These are phyloP conservation scores for Xylaria sp. DNA, from an alignment of 2,329 filamentous ascomycete genomes.

Conservation along the genomic window DNA sequence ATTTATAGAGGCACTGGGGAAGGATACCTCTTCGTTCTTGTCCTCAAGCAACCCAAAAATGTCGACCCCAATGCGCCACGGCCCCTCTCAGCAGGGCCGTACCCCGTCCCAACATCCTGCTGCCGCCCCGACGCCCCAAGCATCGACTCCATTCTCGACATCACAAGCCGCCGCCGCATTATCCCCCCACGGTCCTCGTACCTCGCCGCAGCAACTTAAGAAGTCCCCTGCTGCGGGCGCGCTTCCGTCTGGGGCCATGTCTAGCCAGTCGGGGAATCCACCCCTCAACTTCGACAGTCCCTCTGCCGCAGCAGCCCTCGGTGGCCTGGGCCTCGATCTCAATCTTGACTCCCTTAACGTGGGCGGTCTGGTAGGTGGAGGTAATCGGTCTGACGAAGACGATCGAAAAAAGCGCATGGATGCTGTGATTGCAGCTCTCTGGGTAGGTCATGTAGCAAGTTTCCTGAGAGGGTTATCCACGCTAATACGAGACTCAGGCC, in stretches of 20 bases:
- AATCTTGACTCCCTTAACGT: constrained; percentile 58
- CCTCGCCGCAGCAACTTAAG: constrained; percentile 69
- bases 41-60: constrained; percentile 29
- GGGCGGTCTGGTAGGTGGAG: constrained; percentile 51
- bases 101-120: constrained; percentile 56
- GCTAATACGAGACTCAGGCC: constrained; percentile 25
- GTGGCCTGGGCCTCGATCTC: constrained; percentile 62
- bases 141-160: constrained; percentile 68
- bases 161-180: constrained; percentile 62
- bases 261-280: constrained; percentile 52
- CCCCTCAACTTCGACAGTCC: constrained; percentile 69
- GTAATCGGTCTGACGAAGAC: constrained; percentile 54
- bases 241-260: constrained; percentile 51
- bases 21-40: neutral
- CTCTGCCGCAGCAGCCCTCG: constrained; percentile 66
- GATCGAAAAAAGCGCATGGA: constrained; percentile 62
- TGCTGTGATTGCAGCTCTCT: constrained; percentile 55
- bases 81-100: constrained; percentile 57
- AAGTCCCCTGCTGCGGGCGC: constrained; percentile 61
- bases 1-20: neutral
- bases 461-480: constrained; percentile 42
- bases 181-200: constrained; percentile 61
- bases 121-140: constrained; percentile 66
- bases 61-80: constrained; percentile 45
- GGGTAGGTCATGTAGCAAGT: constrained; percentile 51